A percentile compares a stretch with the other conserved stretches of the same genome.
phyloP scores from a whole-genome alignment of 164 flowering plant genomes.

The Magnolia sinica region DNA sequence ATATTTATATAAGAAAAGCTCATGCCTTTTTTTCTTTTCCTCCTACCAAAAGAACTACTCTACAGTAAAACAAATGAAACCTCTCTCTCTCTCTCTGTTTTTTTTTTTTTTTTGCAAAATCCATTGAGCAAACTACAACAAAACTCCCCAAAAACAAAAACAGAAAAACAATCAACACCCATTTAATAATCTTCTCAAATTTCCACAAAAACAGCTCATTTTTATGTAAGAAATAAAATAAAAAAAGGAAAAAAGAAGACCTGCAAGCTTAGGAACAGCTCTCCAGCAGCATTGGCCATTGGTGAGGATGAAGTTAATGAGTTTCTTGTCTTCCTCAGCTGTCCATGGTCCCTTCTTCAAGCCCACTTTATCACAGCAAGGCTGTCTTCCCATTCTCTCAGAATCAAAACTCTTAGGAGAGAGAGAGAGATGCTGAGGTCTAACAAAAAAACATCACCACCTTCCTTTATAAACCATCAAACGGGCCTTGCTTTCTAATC shows the following conservation, averaged over 20 bases:
- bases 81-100: too few species aligned
- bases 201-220: background rate
- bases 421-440: background rate
- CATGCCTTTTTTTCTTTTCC: background rate
- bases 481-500: conserved; percentile 11
- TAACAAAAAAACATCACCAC: background rate
- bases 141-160: background rate
- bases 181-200: background rate
- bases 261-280: conserved; percentile 78
- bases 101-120: background rate
- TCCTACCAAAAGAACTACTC: background rate
- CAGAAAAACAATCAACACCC: background rate
- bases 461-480: conserved; percentile 11
- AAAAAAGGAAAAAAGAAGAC: conserved; percentile 19
- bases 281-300: conserved; percentile 88
- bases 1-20: background rate
- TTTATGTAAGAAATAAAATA: background rate
- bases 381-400: conserved; percentile 64
- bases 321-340: conserved; percentile 66
- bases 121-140: background rate
- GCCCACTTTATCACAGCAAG: conserved; percentile 77
- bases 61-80: background rate
- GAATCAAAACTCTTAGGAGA: background rate
- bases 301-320: conserved; percentile 68
- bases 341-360: conserved; percentile 82